Base-by-base conservation (phyloP, 169 alveolate genomes). In the Plasmodium chabaudi region DNA sequence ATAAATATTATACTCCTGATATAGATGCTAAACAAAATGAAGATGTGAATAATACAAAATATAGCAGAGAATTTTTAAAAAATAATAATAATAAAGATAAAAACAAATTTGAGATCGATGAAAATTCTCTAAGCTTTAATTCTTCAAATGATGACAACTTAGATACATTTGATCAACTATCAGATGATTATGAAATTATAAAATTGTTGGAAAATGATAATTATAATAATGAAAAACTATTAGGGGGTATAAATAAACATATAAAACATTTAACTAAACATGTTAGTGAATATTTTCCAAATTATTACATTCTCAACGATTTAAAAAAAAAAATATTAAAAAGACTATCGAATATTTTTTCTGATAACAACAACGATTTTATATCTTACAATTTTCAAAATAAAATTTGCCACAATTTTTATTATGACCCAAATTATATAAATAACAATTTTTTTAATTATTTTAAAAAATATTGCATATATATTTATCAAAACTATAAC, bases 161-260 rank as follows among this genome's bases (percentile, higher is more conserved):
- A 55, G 90, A 82, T 23, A 67, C 68, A 39, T 82, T 53, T 65
- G 82, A 82, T 60, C 27, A 82, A 44, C 82, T 82, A 13, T 82
- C 90, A 44, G 90, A 82, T 82, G 90, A 82, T 82, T 82, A 65
- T 70, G 90, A 82, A 82, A 82, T 82, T 67, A 82, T 82, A 23
- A 65, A 82, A 51, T 71, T 82, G 13, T 47, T 82, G 19, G 84
- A 82, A 82, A 67, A 82, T 67, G 27, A n/a, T 27, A 67, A 82
- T 49, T 49, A 60, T 13, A 55, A 60, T 15, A 82, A 27, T 42
- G 68, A 65, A 70, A 82, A 65, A 53, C 1, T 25, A 0, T 49
- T 61, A 61, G 42, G 42, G 42, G 90, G 90, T 53, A 82, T 82
- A 82, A 61, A 55, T 47, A 67, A 82, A 10, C 90, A 82, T 82